These are phyloP conservation scores for Turritis glabra DNA, from an alignment of 345 rosid genomes.

Conservation along the genomic window DNA sequence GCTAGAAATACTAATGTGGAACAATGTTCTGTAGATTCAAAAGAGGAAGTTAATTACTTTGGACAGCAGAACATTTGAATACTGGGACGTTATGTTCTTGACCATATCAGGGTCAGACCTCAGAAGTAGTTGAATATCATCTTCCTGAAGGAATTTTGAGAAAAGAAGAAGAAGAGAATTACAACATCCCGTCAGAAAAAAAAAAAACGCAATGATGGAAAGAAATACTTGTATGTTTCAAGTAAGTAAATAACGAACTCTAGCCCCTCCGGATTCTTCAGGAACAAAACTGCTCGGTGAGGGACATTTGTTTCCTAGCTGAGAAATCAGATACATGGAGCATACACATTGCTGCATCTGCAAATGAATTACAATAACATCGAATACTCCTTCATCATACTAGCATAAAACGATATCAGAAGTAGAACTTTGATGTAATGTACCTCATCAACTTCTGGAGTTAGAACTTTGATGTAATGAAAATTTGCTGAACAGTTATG, in stretches of 20 bases:
- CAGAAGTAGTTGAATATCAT: constrained; percentile 13
- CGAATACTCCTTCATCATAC: background rate
- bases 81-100: constrained; percentile 18
- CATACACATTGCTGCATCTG: constrained; percentile 25
- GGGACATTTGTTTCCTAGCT: background rate
- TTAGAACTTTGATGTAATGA: no score
- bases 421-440: background rate
- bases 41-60: constrained; percentile 8
- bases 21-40: background rate
- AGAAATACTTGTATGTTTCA: background rate
- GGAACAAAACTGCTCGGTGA: background rate
- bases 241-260: background rate
- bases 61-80: constrained; percentile 11
- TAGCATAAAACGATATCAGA: background rate
- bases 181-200: no score
- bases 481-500: no score
- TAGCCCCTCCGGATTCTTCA: constrained; percentile 13
- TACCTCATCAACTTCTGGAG: constrained; percentile 63
- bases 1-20: background rate
- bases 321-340: constrained; percentile 3
- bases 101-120: constrained; percentile 28
- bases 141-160: constrained; percentile 14
- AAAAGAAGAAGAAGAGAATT: background rate
- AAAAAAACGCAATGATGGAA: no score
- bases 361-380: background rate